Conservation (phyloP, 2,329 filamentous ascomycete species). For the Fusarium clavum region DNA sequence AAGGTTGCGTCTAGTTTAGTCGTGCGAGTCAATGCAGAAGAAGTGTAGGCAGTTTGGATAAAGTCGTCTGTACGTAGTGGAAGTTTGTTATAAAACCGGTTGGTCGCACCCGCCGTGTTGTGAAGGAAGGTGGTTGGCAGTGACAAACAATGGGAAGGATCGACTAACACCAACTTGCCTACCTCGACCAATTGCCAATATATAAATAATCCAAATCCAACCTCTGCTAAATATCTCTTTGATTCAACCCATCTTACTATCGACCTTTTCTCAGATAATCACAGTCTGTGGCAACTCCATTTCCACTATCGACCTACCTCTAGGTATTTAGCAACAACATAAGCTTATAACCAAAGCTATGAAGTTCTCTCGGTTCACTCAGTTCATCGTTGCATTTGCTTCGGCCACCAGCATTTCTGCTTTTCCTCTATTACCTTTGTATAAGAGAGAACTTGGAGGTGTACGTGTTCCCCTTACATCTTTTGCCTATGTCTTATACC, state of each 20-base stretch:
- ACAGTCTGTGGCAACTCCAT: not conserved
- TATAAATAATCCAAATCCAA: constrained; percentile 14
- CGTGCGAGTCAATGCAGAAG: constrained; percentile 3
- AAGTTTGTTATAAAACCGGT: constrained; percentile 40
- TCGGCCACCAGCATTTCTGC: constrained; percentile 43
- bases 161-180: not conserved
- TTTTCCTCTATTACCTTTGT: constrained; percentile 42
- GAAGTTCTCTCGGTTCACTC: constrained; percentile 45
- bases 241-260: constrained; percentile 14
- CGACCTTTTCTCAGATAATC: constrained; percentile 19
- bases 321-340: not conserved
- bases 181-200: not conserved
- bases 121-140: constrained; percentile 34
- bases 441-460: constrained; percentile 59
- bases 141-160: constrained; percentile 2
- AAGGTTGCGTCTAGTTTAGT: constrained; percentile 11
- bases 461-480: constrained; percentile 51
- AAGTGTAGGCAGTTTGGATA: not conserved
- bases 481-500: not conserved
- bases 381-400: constrained; percentile 34
- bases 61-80: constrained; percentile 25
- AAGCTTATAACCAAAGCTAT: constrained; percentile 38
- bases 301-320: not conserved
- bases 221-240: constrained; percentile 26
- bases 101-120: constrained; percentile 25